Evolutionary conservation across 768 basidiomycete species (phyloP), one percentile per base, ranked within the genome.

Genomic region (Boletus vermiculosoides): DNA sequence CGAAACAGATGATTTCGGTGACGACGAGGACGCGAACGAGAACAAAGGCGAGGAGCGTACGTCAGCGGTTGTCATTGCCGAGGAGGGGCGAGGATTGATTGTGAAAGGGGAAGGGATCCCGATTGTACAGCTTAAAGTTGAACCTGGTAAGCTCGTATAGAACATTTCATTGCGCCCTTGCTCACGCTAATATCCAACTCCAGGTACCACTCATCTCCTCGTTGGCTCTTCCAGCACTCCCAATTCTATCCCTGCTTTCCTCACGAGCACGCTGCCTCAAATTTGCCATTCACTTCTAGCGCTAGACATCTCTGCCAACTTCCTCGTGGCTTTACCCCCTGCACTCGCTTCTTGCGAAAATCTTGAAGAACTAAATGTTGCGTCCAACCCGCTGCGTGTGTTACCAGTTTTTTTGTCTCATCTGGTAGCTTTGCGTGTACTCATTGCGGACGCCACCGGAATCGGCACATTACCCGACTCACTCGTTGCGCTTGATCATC

Each of bases 301-400:
- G 11, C 83, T 98, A 45, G 97, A 99, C 73, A 89, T 99, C 41
- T 94, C 94, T 34, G 84, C 86, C 60, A 95, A 95, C 71, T 88
- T 89, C 64, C 80, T 96, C 46, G 83, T 84, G 42, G 88, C 88
- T 36, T 76, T 99, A 45, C 94, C 97, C 12, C 86, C 88, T 20
- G 83, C 87, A 18, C 82, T 99, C 45, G 85, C 85, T n/a, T 75
- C 83, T 15, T 97, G 95, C 68, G 77, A 79, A 59, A 82, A 78
- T 65, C 83, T 99, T 36, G 94, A 98, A 71, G 97, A 99, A 72
- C 81, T 99, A 45, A 96, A 98, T 68, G 81, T 98, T 52, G 91
- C 91, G 12, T 88, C 86, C 50, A 99, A 99, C 71, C 90, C 92
- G 8, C 79, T 98, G 28, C 85, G 91, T 45, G 87, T 87, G n/a